These are phyloP conservation scores for Globisporangium parvum DNA, from an alignment of 352 stramenopile species.

Conservation along the genomic window DNA sequence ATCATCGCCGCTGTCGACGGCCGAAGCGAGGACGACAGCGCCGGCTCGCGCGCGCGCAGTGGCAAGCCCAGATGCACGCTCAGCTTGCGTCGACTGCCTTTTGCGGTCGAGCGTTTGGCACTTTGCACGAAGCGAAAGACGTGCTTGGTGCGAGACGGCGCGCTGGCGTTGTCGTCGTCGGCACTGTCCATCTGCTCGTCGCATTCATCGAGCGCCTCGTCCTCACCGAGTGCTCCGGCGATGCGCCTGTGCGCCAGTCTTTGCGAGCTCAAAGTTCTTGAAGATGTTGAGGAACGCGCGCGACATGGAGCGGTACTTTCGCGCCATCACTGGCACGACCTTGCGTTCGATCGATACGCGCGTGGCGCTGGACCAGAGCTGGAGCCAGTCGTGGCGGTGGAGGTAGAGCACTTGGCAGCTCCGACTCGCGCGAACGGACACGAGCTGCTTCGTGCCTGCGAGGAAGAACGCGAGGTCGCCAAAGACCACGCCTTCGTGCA, in stretches of 20 bases:
- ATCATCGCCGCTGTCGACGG: not conserved
- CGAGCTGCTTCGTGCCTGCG: conserved; percentile 11
- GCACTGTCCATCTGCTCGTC: not conserved
- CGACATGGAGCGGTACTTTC: conserved; percentile 15
- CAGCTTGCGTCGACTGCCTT: conserved; percentile 4
- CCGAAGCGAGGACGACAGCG: conserved; percentile 1
- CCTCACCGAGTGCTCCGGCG: not conserved
- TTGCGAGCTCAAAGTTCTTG: conserved; percentile 23
- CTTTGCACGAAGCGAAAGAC: not conserved
- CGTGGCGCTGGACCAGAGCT: conserved; percentile 12
- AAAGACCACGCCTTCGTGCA: conserved; percentile 18
- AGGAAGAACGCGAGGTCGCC: conserved; percentile 24
- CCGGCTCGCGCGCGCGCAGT: not conserved
- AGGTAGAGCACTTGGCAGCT: conserved; percentile 18
- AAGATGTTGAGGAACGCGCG: conserved; percentile 20
- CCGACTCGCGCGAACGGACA: conserved; percentile 12
- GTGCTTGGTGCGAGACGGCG: not conserved
- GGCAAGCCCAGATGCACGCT: conserved; percentile 5
- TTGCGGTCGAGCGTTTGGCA: not conserved
- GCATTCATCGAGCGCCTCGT: not conserved
- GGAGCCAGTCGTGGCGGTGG: conserved; percentile 12
- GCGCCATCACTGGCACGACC: conserved; percentile 15
- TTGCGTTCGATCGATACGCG: conserved; percentile 18
- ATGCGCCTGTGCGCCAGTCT: not conserved
- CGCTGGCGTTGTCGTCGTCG: not conserved